Base-by-base conservation (phyloP, 371 early-diverging fungal genomes). In the Choanephora cucurbitarum region DNA sequence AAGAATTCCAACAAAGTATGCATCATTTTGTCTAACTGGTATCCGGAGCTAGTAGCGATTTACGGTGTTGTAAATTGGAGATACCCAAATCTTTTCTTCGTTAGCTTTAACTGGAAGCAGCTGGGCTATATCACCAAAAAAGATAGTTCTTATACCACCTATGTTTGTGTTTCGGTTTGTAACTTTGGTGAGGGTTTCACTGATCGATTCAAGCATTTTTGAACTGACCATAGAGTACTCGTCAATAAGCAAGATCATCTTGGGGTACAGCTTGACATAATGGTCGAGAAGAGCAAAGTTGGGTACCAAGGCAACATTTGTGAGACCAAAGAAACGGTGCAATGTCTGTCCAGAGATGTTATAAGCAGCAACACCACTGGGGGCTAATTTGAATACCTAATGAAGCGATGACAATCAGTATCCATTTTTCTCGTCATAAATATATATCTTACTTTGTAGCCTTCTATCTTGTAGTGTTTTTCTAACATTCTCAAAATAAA, bases 111-210 rank as follows among this genome's bases (percentile, higher is more conserved):
- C 34, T 11, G 45, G 53, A 7, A 42, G 19, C 3, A 53, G 33
- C n/a, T 53, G 53, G 0, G 34, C 53, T 8, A 43, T 21, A 31
- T 53, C 53, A 15, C 53, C 53, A 37, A 37, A 53, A 14, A 53
- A 53, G 4, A 53, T 32, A 31, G 37, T 44, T 4, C 2, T 18
- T 1, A 34, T 14, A 0, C 37, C 32, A 22, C 53, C 53, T 10
- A 53, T 21, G 19, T 22, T 5, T 4, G 19, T 0, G 8, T 5
- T 3, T 13, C 37, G 31, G 2, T 34, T 6, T 14, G 34, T 44
- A 9, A 5, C 13, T 44, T 44, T 19, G 0, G 13, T 7, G 10
- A 53, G 17, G 5, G 53, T 37, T 34, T 32, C 19, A 13, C 34
- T 17, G 1, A 53, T 33, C 7, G 15, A 19, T 10, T 44, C 9